phyloP scores from a whole-genome alignment of 768 basidiomycete species.

The Serendipita sp. region DNA sequence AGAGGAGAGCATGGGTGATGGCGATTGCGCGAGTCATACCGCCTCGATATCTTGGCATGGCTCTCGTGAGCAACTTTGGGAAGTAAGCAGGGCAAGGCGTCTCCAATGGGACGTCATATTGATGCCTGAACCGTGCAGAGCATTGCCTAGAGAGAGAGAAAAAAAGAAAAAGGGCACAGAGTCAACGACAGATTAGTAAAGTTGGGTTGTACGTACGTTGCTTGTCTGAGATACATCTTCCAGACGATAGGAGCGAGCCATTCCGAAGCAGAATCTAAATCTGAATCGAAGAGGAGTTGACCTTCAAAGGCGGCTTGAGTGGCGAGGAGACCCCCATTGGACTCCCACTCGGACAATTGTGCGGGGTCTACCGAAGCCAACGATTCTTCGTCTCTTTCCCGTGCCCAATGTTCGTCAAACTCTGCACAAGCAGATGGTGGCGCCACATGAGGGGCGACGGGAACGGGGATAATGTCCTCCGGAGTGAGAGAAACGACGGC shows the following conservation, averaged over 20 bases:
- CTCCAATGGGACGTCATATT: neutral
- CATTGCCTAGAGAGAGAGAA: neutral
- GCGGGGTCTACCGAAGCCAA: neutral
- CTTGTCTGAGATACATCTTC: slow-evolving; percentile 3
- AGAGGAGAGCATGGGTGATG: slow-evolving; percentile 2
- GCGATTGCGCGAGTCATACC: slow-evolving; percentile 4
- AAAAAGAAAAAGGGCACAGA: neutral
- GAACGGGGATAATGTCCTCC: no score
- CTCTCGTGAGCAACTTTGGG: neutral
- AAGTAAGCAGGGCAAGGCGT: neutral
- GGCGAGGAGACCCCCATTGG: neutral
- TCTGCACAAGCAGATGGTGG: neutral
- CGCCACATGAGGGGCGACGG: neutral
- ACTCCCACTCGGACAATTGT: neutral
- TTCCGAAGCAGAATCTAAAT: neutral
- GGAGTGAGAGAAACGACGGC: no score
- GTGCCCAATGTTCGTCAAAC: neutral
- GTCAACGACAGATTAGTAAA: neutral
- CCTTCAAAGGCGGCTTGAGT: neutral
- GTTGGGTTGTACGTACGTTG: neutral
- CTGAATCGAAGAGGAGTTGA: neutral
- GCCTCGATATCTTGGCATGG: neutral
- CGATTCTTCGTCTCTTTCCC: neutral
- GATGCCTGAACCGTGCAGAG: neutral
- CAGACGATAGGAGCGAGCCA: slow-evolving; percentile 2